Evolutionary conservation across 176 grass and related monocot genomes (phyloP).

Genomic region (Bolboschoenus planiculmis): DNA sequence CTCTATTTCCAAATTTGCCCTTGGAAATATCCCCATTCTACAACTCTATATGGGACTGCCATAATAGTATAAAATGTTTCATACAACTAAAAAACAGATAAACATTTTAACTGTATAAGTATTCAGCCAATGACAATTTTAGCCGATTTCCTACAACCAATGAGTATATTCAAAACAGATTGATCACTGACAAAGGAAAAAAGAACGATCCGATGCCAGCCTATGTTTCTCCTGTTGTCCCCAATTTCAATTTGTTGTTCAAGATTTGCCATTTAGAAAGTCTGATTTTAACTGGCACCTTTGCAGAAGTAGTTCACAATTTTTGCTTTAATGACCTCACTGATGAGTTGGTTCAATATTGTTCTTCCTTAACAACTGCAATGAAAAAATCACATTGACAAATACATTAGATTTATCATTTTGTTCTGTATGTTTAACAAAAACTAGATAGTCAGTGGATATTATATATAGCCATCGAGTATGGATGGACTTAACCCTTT

Average conservation of each 20-base stretch:
- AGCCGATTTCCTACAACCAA: neutral
- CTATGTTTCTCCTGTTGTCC: neutral
- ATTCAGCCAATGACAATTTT: too few species aligned
- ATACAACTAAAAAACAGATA: too few species aligned
- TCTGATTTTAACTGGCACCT: neutral
- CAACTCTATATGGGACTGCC: neutral
- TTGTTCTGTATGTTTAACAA: neutral
- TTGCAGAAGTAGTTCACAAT: neutral
- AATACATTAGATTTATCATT: too few species aligned
- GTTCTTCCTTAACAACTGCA: neutral
- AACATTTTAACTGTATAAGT: too few species aligned
- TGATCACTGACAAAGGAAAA: neutral
- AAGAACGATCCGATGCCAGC: neutral
- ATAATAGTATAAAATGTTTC: neutral
- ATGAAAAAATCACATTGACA: neutral
- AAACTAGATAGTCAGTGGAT: neutral
- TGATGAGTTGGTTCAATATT: neutral
- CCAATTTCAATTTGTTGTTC: neutral
- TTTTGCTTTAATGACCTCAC: neutral
- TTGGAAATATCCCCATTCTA: neutral
- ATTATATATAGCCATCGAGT: neutral
- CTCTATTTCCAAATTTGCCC: neutral
- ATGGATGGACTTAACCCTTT: neutral
- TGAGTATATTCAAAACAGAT: neutral
- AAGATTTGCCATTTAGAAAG: neutral